These are phyloP conservation scores for Epichloe typhina DNA, from an alignment of 2,329 filamentous ascomycete species.

Conservation along the genomic window DNA sequence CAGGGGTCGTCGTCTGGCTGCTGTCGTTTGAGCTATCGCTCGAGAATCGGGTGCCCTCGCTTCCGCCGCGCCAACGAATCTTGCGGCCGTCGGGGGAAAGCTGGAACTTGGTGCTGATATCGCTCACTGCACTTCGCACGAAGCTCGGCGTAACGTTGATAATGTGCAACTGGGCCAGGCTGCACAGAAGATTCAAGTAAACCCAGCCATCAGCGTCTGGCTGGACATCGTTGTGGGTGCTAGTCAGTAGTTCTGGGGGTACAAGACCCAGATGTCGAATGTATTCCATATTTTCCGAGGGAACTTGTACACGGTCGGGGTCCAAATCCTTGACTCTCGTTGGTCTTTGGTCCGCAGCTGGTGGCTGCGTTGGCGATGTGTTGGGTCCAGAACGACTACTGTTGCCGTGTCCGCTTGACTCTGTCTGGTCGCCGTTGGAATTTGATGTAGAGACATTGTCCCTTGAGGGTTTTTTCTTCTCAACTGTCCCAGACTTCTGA, in stretches of 20 bases:
- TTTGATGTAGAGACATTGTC: constrained; percentile 32
- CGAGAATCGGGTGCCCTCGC: constrained; percentile 49
- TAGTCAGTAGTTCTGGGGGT: constrained; percentile 39
- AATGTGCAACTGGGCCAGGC: constrained; percentile 74
- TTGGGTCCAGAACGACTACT: constrained; percentile 18
- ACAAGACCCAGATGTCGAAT: constrained; percentile 60
- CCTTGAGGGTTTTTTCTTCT: constrained; percentile 28
- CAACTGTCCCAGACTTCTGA: constrained; percentile 13
- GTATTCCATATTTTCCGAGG: constrained; percentile 67
- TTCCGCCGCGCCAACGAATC: constrained; percentile 65
- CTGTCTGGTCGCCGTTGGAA: constrained; percentile 34
- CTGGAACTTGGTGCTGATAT: constrained; percentile 64
- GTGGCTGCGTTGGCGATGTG: constrained; percentile 25
- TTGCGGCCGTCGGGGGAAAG: constrained; percentile 67
- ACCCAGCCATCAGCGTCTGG: constrained; percentile 65
- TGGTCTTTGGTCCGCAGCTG: constrained; percentile 55
- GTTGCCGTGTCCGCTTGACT: constrained; percentile 25
- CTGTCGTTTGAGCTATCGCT: constrained; percentile 46
- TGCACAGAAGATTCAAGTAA: constrained; percentile 67
- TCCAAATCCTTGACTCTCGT: constrained; percentile 67
- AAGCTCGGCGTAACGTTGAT: constrained; percentile 71
- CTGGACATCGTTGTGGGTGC: constrained; percentile 31
- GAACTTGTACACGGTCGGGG: constrained; percentile 61
- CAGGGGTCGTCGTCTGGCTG: constrained; percentile 31
- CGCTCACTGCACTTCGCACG: constrained; percentile 56